These are phyloP conservation scores for Athelia psychrophila DNA, from an alignment of 1,284 basidiomycete species.

Conservation along the genomic window DNA sequence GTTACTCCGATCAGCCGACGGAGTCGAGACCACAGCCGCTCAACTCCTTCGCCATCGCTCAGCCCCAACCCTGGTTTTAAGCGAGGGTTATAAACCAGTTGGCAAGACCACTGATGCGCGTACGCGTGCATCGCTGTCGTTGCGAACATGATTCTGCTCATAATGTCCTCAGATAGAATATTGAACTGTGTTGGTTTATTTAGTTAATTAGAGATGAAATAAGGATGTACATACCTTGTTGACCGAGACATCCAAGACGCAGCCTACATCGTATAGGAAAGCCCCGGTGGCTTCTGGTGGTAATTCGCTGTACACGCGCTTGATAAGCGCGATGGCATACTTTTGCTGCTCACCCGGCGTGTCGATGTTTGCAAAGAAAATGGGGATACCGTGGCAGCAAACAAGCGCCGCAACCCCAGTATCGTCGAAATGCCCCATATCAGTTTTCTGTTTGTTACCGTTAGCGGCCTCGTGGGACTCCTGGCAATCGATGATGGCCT, in stretches of 20 bases:
- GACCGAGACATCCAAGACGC: conserved; percentile 12
- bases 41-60: no score
- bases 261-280: conserved; percentile 14
- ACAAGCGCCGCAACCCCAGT: conserved; percentile 15
- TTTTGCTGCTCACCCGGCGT: conserved; percentile 13
- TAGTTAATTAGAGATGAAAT: not conserved
- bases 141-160: conserved; percentile 7
- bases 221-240: no score
- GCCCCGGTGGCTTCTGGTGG: conserved; percentile 4
- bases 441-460: conserved; percentile 10
- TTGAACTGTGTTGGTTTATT: conserved; percentile 2
- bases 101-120: no score
- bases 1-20: no score
- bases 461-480: conserved; percentile 15
- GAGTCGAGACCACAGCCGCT: no score
- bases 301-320: conserved; percentile 7
- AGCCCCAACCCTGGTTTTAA: no score
- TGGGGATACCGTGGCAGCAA: conserved; percentile 12
- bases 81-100: no score
- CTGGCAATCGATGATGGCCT: conserved; percentile 12
- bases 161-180: conserved; percentile 2
- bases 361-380: conserved; percentile 12
- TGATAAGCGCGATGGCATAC: conserved; percentile 11
- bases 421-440: conserved; percentile 9
- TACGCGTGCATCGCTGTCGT: no score